A percentile compares a stretch with the other conserved stretches of the same genome.
Evolutionary conservation across 2,329 filamentous ascomycete species (phyloP).

Genomic region (Diplodia corticola): DNA sequence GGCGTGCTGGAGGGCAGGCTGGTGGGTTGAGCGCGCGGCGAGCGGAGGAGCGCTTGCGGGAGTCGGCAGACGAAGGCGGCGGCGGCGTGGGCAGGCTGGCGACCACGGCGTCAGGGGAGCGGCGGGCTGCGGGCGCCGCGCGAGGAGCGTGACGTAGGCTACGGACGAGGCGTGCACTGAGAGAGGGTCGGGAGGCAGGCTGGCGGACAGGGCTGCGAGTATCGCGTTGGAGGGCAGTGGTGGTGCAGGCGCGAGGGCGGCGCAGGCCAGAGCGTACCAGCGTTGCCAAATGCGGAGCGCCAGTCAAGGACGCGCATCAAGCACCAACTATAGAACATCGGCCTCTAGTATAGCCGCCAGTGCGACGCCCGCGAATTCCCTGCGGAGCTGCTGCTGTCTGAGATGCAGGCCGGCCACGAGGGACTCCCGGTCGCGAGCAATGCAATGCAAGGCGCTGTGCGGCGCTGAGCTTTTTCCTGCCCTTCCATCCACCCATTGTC

Average conservation of each 20-base stretch:
- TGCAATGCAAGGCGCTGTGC: background rate
- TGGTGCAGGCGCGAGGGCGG: constrained; percentile 13
- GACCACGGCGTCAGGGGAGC: constrained; percentile 8
- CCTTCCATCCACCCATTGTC: background rate
- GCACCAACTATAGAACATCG: constrained; percentile 18
- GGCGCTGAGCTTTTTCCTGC: background rate
- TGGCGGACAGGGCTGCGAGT: constrained; percentile 3
- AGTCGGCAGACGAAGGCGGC: background rate
- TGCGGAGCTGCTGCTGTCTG: constrained; percentile 16
- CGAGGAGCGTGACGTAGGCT: background rate
- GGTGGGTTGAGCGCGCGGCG: constrained; percentile 5
- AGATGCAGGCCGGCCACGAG: constrained; percentile 12
- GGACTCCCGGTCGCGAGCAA: constrained; percentile 1
- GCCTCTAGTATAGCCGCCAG: constrained; percentile 17
- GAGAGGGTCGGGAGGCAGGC: background rate
- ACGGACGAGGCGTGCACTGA: background rate
- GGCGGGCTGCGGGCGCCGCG: background rate
- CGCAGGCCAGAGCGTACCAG: background rate
- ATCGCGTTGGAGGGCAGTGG: constrained; percentile 10
- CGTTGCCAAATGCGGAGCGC: constrained; percentile 17
- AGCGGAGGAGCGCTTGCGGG: constrained; percentile 17
- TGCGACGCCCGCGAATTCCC: constrained; percentile 16
- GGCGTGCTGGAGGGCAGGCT: background rate
- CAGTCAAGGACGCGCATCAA: constrained; percentile 15
- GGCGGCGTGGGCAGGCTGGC: background rate